Evolutionary conservation across 2,329 filamentous ascomycete genomes (phyloP).

Genomic region (Emergomyces pasteurianus): DNA sequence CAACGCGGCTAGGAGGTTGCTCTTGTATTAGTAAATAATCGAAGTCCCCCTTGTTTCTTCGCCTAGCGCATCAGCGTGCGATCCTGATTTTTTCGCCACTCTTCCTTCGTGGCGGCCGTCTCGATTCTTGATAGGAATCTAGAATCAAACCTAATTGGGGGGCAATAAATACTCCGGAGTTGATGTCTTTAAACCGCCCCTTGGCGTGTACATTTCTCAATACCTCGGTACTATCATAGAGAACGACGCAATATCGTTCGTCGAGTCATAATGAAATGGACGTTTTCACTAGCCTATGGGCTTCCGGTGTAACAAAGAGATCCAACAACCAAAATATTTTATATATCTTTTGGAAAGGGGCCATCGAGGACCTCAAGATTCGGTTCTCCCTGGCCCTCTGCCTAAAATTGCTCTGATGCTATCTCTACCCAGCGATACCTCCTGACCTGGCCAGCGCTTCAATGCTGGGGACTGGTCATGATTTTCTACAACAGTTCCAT

Average conservation of each 20-base stretch:
- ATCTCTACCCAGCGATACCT: conserved; percentile 7
- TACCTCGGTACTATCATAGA: too few relatives aligned
- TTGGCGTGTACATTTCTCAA: background rate
- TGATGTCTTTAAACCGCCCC: background rate
- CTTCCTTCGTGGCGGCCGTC: background rate
- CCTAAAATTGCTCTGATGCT: conserved; percentile 25
- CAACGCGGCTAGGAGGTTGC: too few relatives aligned
- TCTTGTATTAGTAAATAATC: too few relatives aligned
- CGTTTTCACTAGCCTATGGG: too few relatives aligned
- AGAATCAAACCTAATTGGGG: background rate
- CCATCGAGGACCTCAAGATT: background rate
- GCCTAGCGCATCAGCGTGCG: too few relatives aligned
- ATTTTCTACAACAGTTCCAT: conserved; percentile 17
- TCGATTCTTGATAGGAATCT: background rate
- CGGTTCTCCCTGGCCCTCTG: conserved; percentile 21
- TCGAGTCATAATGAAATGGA: too few relatives aligned
- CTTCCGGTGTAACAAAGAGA: too few relatives aligned
- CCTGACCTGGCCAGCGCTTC: conserved; percentile 2
- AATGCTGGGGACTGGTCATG: background rate
- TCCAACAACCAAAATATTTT: background rate
- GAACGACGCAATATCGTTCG: too few relatives aligned
- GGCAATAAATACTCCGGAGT: too few relatives aligned
- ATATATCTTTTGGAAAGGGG: too few relatives aligned
- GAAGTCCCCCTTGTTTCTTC: too few relatives aligned
- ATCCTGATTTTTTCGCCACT: background rate